Evolutionary conservation across 371 early-diverging fungal species (phyloP).

Genomic region (Conidiobolus incongruus): DNA sequence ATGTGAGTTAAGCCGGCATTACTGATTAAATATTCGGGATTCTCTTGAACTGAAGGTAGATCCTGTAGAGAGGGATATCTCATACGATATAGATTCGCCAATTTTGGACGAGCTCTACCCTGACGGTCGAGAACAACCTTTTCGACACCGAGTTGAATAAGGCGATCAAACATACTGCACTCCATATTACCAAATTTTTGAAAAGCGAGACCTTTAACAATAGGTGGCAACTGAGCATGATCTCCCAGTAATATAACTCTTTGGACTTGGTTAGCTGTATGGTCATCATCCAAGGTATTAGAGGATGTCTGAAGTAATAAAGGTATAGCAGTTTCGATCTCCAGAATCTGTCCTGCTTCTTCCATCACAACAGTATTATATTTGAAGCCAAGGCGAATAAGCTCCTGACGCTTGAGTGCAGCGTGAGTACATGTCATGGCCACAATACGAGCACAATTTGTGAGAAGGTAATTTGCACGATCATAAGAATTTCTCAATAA

Average conservation of each 20-base stretch:
- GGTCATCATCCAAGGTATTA: slow-evolving; percentile 18
- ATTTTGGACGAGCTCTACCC: slow-evolving; percentile 54
- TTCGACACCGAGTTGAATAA: slow-evolving; percentile 79
- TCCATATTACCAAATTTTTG: slow-evolving; percentile 73
- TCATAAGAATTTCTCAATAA: slow-evolving; percentile 53
- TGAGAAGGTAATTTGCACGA: slow-evolving; percentile 71
- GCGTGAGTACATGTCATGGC: slow-evolving; percentile 95
- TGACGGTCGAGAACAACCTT: slow-evolving; percentile 59
- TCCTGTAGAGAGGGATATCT: slow-evolving; percentile 45
- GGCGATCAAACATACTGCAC: slow-evolving; percentile 73
- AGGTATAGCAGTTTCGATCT: slow-evolving; percentile 89
- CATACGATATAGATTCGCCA: slow-evolving; percentile 68
- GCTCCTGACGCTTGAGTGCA: slow-evolving; percentile 64
- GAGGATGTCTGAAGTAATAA: slow-evolving; percentile 38
- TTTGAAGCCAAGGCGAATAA: slow-evolving; percentile 64
- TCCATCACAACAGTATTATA: slow-evolving; percentile 93
- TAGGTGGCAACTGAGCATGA: slow-evolving; percentile 87
- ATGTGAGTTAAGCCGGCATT: slow-evolving; percentile 72
- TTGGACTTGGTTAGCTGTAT: slow-evolving; percentile 35
- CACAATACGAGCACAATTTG: slow-evolving; percentile 84
- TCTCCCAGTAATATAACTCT: slow-evolving; percentile 93
- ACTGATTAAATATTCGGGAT: slow-evolving; percentile 20
- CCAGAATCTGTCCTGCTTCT: slow-evolving; percentile 92
- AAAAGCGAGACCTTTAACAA: slow-evolving; percentile 66
- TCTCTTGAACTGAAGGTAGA: slow-evolving; percentile 17